phyloP scores from a whole-genome alignment of 2,329 filamentous ascomycete species.

The Sporothrix pseudoabietina region DNA sequence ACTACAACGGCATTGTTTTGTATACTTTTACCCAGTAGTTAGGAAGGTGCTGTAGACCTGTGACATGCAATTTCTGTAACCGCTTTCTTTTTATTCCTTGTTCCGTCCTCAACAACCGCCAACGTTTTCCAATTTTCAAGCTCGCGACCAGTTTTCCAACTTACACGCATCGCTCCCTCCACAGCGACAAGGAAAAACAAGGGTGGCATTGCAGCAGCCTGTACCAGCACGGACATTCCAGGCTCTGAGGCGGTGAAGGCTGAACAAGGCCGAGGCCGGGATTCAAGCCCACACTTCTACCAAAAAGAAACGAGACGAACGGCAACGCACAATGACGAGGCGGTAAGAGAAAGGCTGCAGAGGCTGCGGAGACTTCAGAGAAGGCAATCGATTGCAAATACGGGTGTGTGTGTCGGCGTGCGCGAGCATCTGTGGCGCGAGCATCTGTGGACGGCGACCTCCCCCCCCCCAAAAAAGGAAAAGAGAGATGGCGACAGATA shows the following conservation, averaged over 20 bases:
- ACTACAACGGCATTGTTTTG: background rate
- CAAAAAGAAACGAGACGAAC: constrained; percentile 20
- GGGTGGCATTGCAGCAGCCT: constrained; percentile 28
- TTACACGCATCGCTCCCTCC: too few species aligned
- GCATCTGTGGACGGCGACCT: background rate
- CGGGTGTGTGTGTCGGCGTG: background rate
- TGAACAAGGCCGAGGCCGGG: constrained; percentile 13
- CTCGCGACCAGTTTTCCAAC: background rate
- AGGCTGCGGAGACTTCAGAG: background rate
- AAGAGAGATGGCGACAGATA: background rate
- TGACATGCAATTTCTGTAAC: constrained; percentile 10
- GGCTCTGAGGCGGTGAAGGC: constrained; percentile 27
- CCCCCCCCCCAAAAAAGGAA: background rate
- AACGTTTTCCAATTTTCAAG: background rate
- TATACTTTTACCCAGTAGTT: background rate
- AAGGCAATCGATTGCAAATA: background rate
- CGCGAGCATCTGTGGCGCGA: background rate
- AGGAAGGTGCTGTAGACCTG: background rate
- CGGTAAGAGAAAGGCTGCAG: constrained; percentile 24
- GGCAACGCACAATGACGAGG: constrained; percentile 29
- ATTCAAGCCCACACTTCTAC: background rate
- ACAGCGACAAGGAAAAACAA: constrained; percentile 13
- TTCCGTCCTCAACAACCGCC: background rate
- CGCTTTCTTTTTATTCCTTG: background rate
- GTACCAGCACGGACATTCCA: constrained; percentile 13